Evolutionary conservation across 495 filamentous ascomycete species (phyloP), one percentile per base, ranked within the genome.

Genomic region (Penicillium alfredii): DNA sequence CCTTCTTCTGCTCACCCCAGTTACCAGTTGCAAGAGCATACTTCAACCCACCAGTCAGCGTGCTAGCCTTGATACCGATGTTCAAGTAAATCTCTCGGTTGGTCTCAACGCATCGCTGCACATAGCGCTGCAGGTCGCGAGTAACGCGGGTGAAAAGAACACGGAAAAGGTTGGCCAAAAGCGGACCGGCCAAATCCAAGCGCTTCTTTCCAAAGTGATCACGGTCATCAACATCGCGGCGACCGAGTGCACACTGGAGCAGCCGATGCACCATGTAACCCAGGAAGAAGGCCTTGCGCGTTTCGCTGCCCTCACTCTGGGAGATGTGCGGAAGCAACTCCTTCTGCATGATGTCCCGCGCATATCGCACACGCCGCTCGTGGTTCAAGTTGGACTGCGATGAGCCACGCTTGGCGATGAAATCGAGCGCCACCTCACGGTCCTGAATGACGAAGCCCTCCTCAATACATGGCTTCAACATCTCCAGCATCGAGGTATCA

Each of bases 141-240:
- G 84, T 89, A 35, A 97, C 74, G 47, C 88, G 84, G 12, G 84
- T 77, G 54, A 92, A 92, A 30, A 95, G 74, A 27, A 76, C 77
- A 18, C 93, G 77, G 74, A 99, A 99, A 23, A 99, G 74, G 49
- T 85, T 88, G 15, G 92, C 90, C 25, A 99, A 73, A 25, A 99
- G 72, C 17, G 93, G 92, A 34, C 92, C 92, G 45, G 93, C 92
- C 49, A 99, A 71, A 64, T 99, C 92, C 16, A 99, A 72, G 42
- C 92, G 80, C 71, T 99, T 99, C 74, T 97, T 97, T 51, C 92
- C 92, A 46, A 99, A 97, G 58, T 99, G 93, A 67, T 99, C 92
- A 64, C 92, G 84, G 53, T 99, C 92, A 47, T 99, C 92, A 11
- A 84, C 82, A 51, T 96, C 93, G 28, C 85, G 78, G 36, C 93